Conservation (phyloP, 106 monocot genomes). For the Dendrobium officinale region DNA sequence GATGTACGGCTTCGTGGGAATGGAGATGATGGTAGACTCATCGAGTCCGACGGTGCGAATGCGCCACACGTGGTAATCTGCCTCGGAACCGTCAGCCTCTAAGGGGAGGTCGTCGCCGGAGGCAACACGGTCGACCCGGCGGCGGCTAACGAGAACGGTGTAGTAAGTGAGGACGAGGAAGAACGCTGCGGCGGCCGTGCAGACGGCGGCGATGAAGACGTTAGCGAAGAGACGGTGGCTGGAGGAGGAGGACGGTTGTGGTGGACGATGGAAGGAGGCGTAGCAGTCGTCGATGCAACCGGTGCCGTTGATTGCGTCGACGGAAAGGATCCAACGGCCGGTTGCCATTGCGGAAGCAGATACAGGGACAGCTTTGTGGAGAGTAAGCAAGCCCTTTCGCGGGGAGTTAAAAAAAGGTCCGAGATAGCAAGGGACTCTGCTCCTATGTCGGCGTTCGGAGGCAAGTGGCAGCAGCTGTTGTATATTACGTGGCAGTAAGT, state of each 20-base stretch:
- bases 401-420: not conserved
- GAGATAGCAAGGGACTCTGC: not conserved
- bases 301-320: not conserved
- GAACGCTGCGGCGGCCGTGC: not conserved
- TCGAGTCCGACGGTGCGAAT: constrained; percentile 21
- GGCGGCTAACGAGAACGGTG: not conserved
- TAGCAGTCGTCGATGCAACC: not conserved
- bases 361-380: too few species aligned
- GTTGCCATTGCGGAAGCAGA: not conserved
- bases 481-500: not conserved
- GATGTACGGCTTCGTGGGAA: constrained; percentile 10
- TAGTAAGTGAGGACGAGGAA: constrained; percentile 1
- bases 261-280: not conserved
- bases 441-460: too few species aligned
- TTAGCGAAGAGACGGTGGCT: not conserved
- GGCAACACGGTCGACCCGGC: not conserved
- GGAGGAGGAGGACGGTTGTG: not conserved
- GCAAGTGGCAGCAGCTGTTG: not conserved
- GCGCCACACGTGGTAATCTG: constrained; percentile 17
- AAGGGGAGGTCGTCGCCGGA: not conserved
- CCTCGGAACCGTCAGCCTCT: not conserved
- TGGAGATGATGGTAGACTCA: constrained; percentile 14
- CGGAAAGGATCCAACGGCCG: not conserved
- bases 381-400: too few species aligned
- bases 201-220: not conserved